Evolutionary conservation across 371 early-diverging fungal genomes (phyloP).

Genomic region (Mucor saturninus): DNA sequence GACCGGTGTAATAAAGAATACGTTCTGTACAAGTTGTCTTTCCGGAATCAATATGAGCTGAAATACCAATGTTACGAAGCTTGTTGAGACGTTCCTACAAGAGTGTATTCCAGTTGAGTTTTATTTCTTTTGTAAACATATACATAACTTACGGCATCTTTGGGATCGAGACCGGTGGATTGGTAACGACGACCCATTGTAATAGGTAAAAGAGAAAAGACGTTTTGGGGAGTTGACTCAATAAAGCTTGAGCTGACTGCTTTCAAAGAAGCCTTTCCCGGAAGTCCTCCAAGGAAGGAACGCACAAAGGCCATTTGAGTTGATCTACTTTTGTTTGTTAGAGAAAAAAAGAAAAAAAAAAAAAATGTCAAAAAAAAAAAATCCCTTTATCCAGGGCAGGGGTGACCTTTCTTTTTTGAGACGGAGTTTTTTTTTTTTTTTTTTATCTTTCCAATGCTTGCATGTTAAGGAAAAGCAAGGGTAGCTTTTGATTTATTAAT

Average conservation of each 20-base stretch:
- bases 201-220: constrained; percentile 42
- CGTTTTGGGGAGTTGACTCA: constrained; percentile 30
- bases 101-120: neutral
- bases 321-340: neutral
- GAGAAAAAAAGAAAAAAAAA: neutral
- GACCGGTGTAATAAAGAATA: constrained; percentile 94
- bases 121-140: neutral
- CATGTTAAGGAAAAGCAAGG: too few relatives aligned
- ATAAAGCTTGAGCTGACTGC: constrained; percentile 33
- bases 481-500: neutral
- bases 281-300: constrained; percentile 51
- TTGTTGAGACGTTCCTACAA: constrained; percentile 57
- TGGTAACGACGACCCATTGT: constrained; percentile 42
- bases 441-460: neutral
- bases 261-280: constrained; percentile 41
- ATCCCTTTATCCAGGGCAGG: constrained; percentile 1
- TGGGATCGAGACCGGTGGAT: constrained; percentile 40
- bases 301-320: constrained; percentile 49
- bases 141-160: constrained; percentile 41
- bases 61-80: constrained; percentile 96
- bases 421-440: neutral
- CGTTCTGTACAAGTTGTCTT: constrained; percentile 98
- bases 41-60: constrained; percentile 98
- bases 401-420: neutral
- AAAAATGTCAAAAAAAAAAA: neutral